Evolutionary conservation across 2,329 filamentous ascomycete species (phyloP), one percentile per base, ranked within the genome.

Genomic region (Colletotrichum shisoi): DNA sequence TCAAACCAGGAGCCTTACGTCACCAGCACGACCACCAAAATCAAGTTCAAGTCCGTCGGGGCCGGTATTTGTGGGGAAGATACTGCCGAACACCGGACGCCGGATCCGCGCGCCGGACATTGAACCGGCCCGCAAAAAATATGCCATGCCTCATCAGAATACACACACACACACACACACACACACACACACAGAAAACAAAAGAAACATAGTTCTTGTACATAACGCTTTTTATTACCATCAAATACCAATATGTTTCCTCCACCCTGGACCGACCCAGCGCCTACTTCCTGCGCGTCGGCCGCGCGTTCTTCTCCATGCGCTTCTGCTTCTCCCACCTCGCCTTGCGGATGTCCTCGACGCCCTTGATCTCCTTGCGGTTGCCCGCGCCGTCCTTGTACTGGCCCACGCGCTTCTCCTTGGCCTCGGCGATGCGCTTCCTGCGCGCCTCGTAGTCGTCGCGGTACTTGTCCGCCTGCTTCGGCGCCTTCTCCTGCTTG

Each of bases 371-470:
- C 82, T 97, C 94, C 75, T 83, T 81, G 77, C 80, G 90, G 82
- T 89, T 94, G 62, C 91, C 91, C 72, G 83, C 85, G 39, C 89
- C 89, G 71, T 93, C 90, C 76, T 83, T 87, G 81, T 90, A 94
- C 70, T 87, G 85, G 57, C 91, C 92, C 37, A 93, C 79, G 21
- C 91, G 84, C 81, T 93, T 93, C 83, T 97, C 92, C 79, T 91
- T 91, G 52, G 94, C 94, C 75, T 93, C 93, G 17, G 89, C 88
- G 19, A 95, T 90, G 75, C 92, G 89, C 89, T 94, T 94, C 89
- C 95, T 97, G 81, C 91, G 89, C 76, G 89, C 88, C 71, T 96
- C 84, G 79, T 92, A 99, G 79, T 99, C 94, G 77, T 94, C 93
- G 69, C 95, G 86, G 79, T 87, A 94, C 80, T 91, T 94, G 82